phyloP scores from a whole-genome alignment of 1,284 basidiomycete species.

The Ustilago sp. region DNA sequence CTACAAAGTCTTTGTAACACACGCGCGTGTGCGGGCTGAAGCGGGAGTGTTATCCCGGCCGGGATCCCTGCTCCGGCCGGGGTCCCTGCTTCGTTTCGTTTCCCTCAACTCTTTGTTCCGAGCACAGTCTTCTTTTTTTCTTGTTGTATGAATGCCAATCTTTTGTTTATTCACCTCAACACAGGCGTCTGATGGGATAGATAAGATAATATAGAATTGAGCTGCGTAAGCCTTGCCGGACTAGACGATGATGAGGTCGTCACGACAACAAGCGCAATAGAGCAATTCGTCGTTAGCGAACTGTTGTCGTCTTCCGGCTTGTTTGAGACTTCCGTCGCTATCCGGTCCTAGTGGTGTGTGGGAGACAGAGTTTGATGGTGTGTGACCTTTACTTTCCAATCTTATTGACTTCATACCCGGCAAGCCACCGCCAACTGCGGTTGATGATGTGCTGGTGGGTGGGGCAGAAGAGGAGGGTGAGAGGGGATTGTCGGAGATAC shows the following conservation, averaged over 20 bases:
- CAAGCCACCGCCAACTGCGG: not conserved
- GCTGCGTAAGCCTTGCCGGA: not conserved
- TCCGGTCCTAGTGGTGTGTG: constrained; percentile 15
- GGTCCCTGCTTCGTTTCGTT: too few relatives aligned
- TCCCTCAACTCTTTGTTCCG: too few relatives aligned
- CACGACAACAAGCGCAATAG: constrained; percentile 49
- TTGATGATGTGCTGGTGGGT: not conserved
- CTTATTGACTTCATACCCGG: constrained; percentile 21
- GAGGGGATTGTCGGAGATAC: constrained; percentile 20
- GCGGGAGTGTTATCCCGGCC: too few relatives aligned
- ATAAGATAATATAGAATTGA: not conserved
- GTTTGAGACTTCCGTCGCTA: not conserved
- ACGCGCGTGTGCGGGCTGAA: too few relatives aligned
- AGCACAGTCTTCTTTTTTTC: constrained; percentile 4
- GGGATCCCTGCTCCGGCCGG: too few relatives aligned
- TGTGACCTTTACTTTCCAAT: constrained; percentile 34
- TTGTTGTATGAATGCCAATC: constrained; percentile 14
- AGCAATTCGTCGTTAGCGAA: constrained; percentile 53
- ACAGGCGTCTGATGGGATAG: not conserved
- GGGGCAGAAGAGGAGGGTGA: not conserved
- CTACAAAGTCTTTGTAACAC: too few relatives aligned
- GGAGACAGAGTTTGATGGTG: constrained; percentile 28
- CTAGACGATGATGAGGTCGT: constrained; percentile 53
- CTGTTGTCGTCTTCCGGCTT: constrained; percentile 27
- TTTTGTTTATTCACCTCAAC: not conserved